These are phyloP conservation scores for Rhodotorula paludigena DNA, from an alignment of 768 basidiomycete genomes.

Conservation along the genomic window DNA sequence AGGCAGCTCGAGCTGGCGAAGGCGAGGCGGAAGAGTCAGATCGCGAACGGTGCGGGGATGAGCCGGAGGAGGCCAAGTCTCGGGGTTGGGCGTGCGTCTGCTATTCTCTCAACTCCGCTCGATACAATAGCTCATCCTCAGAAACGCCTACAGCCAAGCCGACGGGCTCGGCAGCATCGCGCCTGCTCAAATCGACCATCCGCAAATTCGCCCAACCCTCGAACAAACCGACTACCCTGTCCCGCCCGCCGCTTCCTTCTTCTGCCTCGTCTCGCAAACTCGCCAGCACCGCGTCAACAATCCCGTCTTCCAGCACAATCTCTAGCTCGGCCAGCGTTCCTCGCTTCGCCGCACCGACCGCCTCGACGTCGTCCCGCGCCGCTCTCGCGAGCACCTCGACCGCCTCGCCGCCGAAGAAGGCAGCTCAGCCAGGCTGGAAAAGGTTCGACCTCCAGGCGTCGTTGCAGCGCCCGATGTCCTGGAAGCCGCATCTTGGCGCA, in stretches of 20 bases:
- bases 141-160: slow-evolving; percentile 8
- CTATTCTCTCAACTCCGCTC: no score
- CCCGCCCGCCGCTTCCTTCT: background rate
- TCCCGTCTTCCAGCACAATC: background rate
- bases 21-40: slow-evolving; percentile 31
- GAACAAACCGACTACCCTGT: background rate
- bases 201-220: slow-evolving; percentile 9
- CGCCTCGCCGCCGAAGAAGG: background rate
- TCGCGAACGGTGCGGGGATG: background rate
- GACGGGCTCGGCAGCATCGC: background rate
- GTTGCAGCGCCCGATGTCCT: slow-evolving; percentile 15
- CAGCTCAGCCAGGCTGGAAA: slow-evolving; percentile 13
- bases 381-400: background rate
- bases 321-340: background rate
- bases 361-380: slow-evolving; percentile 11
- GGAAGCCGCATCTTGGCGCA: background rate
- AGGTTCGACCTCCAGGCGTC: slow-evolving; percentile 28
- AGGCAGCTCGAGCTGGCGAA: slow-evolving; percentile 34
- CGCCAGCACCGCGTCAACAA: background rate
- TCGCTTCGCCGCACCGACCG: slow-evolving; percentile 24
- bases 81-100: slow-evolving; percentile 19
- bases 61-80: slow-evolving; percentile 10
- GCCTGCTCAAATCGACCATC: slow-evolving; percentile 16
- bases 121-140: no score
- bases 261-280: background rate